A percentile compares a stretch with the other conserved stretches of the same genome.
Conservation (phyloP, 1,284 basidiomycete species). For the Rhodotorula sp. region DNA sequence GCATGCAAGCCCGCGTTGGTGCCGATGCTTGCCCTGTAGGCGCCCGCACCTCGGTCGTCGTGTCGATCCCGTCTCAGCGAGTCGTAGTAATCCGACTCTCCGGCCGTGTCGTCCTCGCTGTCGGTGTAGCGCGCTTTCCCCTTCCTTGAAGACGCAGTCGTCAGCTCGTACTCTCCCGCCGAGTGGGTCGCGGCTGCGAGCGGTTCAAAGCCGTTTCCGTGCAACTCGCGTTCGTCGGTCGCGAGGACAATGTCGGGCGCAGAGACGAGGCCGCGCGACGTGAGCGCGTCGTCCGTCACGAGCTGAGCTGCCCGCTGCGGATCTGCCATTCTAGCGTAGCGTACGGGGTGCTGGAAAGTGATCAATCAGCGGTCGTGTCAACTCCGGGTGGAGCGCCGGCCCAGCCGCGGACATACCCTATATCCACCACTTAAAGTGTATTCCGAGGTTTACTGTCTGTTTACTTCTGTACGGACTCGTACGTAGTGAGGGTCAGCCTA, state of each 20-base stretch:
- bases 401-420: too few species aligned
- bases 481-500: too few species aligned
- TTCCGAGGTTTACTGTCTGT: too few species aligned
- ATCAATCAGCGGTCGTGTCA: too few species aligned
- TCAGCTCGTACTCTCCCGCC: background rate
- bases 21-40: background rate
- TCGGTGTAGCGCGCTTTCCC: constrained; percentile 54
- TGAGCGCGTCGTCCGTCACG: constrained; percentile 44
- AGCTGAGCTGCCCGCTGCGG: constrained; percentile 48
- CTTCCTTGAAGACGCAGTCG: constrained; percentile 32
- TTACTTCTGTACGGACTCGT: too few species aligned
- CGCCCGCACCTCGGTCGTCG: constrained; percentile 34
- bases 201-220: constrained; percentile 41
- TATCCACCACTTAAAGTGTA: too few species aligned
- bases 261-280: constrained; percentile 58
- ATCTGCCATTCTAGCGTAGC: constrained; percentile 49
- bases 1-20: background rate
- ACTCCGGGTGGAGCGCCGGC: too few species aligned
- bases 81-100: background rate
- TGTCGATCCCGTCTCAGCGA: constrained; percentile 35
- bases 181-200: background rate
- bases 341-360: too few species aligned
- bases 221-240: constrained; percentile 52
- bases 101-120: constrained; percentile 46
- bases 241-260: constrained; percentile 60